Percentiles rank a stretch among this genome's conserved stretches.
These are phyloP conservation scores for Penicillium egyptiacum DNA, from an alignment of 495 filamentous ascomycete species.

Conservation along the genomic window DNA sequence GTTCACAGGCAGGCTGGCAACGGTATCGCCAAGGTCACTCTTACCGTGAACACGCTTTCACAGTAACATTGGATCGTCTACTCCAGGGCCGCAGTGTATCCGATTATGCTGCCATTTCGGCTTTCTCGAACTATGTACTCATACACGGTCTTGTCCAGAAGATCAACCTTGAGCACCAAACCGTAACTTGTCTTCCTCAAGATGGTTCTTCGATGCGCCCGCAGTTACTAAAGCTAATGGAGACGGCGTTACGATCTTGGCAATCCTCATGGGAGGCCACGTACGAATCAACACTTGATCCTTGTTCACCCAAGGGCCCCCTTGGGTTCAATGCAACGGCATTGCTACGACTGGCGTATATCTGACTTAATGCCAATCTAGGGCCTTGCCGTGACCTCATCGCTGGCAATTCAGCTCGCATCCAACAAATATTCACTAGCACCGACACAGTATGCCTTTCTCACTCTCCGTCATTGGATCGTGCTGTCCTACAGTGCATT, in stretches of 20 bases:
- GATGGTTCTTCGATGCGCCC: conserved; percentile 7
- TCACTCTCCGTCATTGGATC: conserved; percentile 26
- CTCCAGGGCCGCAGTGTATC: conserved; percentile 19
- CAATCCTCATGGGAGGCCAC: conserved; percentile 34
- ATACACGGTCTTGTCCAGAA: conserved; percentile 38
- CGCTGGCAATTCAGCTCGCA: conserved; percentile 24
- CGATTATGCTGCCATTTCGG: conserved; percentile 17
- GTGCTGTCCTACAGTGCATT: conserved; percentile 37
- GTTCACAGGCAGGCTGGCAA: conserved; percentile 8
- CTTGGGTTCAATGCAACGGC: conserved; percentile 42
- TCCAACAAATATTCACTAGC: conserved; percentile 18
- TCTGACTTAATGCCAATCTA: conserved; percentile 33
- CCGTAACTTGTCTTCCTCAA: conserved; percentile 35
- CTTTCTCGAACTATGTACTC: conserved; percentile 27
- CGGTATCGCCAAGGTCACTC: conserved; percentile 7
- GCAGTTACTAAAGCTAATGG: conserved; percentile 19
- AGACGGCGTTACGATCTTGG: conserved; percentile 44
- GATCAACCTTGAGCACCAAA: conserved; percentile 36
- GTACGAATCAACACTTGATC: conserved; percentile 36
- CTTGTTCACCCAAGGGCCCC: conserved; percentile 35
- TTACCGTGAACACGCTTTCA: background rate
- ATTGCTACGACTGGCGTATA: conserved; percentile 38
- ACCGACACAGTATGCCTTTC: conserved; percentile 17
- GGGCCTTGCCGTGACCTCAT: conserved; percentile 32
- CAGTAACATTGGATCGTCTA: conserved; percentile 1